A percentile compares a stretch with the other conserved stretches of the same genome.
Evolutionary conservation across 169 alveolate species (phyloP).

Genomic region (Eimeria sp.): DNA sequence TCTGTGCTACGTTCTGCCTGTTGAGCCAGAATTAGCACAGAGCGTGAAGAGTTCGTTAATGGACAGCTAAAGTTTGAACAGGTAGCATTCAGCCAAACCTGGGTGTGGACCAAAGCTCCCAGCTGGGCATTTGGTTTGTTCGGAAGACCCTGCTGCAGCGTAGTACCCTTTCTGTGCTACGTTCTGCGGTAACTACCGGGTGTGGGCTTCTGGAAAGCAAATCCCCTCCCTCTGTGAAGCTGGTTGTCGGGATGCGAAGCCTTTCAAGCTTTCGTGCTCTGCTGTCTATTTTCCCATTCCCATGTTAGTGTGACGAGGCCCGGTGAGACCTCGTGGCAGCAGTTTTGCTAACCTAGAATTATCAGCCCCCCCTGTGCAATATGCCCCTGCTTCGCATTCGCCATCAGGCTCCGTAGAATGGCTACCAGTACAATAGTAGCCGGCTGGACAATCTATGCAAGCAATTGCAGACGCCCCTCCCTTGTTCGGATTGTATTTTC

Average conservation of each 20-base stretch:
- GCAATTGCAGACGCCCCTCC: conserved; percentile 27
- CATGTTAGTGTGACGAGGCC: not conserved
- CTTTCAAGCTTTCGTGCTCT: not conserved
- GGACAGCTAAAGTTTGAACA: not conserved
- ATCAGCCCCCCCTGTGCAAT: conserved; percentile 45
- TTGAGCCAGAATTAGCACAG: not conserved
- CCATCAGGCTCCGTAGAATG: conserved; percentile 75
- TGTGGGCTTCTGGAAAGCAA: not conserved
- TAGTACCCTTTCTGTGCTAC: conserved; percentile 35
- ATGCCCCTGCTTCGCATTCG: conserved; percentile 59
- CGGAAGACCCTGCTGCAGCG: conserved; percentile 67
- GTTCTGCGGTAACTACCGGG: not conserved
- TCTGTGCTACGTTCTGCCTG: conserved; percentile 20
- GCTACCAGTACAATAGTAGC: conserved; percentile 61
- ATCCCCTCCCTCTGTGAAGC: not conserved
- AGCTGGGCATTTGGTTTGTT: conserved; percentile 35
- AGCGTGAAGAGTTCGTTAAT: not conserved
- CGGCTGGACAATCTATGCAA: conserved; percentile 50
- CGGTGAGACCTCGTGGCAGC: not conserved
- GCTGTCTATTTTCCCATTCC: not conserved
- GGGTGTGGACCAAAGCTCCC: conserved; percentile 62
- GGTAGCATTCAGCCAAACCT: conserved; percentile 74
- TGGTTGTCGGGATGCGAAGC: not conserved
- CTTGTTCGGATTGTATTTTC: conserved; percentile 18
- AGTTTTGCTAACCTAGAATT: conserved; percentile 14